A percentile compares a stretch with the other conserved stretches of the same genome.
Evolutionary conservation across 1,284 basidiomycete species (phyloP).

Genomic region (Ganoderma sinense): DNA sequence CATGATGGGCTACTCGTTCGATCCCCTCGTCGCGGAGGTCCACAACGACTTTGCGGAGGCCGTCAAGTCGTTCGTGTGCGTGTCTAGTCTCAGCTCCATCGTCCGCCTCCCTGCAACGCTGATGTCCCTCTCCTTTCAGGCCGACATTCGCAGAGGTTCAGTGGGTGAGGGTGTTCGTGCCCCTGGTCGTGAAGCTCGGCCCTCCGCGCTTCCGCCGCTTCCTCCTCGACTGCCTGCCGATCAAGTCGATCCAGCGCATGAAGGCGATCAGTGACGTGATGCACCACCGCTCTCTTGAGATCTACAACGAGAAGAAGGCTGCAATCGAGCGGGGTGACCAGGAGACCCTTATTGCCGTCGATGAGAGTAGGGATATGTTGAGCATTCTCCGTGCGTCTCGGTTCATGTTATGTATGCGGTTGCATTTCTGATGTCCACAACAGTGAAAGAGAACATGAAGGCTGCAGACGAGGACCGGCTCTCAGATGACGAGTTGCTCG

Average conservation of each 20-base stretch:
- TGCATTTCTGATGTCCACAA: not conserved
- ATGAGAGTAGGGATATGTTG: conserved; percentile 39
- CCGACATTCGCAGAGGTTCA: not conserved
- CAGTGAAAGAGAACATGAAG: conserved; percentile 33
- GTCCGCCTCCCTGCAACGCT: too few species aligned
- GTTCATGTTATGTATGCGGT: too few species aligned
- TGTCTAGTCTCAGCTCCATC: not conserved
- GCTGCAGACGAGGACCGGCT: conserved; percentile 33
- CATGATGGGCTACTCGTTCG: conserved; percentile 45
- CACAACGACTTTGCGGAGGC: conserved; percentile 35
- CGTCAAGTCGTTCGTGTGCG: conserved; percentile 40
- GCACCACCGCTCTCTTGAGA: conserved; percentile 17
- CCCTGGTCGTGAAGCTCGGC: conserved; percentile 17
- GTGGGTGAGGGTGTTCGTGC: conserved; percentile 9
- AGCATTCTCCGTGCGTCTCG: conserved; percentile 36
- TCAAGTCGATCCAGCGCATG: conserved; percentile 21
- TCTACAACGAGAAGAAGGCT: conserved; percentile 31
- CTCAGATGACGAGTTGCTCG: conserved; percentile 34
- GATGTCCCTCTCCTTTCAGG: not conserved
- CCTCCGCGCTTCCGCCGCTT: conserved; percentile 26
- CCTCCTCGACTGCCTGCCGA: conserved; percentile 28
- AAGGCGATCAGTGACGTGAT: conserved; percentile 27
- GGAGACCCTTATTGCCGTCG: conserved; percentile 32
- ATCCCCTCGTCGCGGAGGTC: conserved; percentile 35
- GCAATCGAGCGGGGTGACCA: conserved; percentile 35